A percentile compares a stretch with the other conserved stretches of the same genome.
phyloP scores from a whole-genome alignment of 768 basidiomycete species.

The Leucosporidium creatinivorum region DNA sequence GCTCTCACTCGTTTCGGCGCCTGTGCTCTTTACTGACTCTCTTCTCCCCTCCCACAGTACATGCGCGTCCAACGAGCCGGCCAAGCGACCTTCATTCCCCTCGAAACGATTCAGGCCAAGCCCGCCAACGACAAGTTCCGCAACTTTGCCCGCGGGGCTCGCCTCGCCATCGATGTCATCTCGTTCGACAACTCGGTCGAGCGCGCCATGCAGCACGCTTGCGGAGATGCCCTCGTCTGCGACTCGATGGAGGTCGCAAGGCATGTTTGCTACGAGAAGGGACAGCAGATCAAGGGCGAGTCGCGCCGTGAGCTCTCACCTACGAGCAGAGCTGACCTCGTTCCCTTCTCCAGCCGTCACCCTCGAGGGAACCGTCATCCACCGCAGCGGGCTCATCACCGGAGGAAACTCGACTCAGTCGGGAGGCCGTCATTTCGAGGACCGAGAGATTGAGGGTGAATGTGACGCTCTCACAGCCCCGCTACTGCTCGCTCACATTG shows the following conservation, averaged over 20 bases:
- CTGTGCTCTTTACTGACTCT: no score
- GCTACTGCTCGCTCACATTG: neutral
- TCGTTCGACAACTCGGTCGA: slow-evolving; percentile 76
- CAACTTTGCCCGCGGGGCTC: slow-evolving; percentile 76
- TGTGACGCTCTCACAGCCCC: slow-evolving; percentile 1
- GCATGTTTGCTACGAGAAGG: slow-evolving; percentile 85
- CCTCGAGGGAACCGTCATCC: slow-evolving; percentile 90
- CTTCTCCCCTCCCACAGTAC: slow-evolving; percentile 51
- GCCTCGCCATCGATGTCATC: slow-evolving; percentile 79
- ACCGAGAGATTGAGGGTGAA: slow-evolving; percentile 80
- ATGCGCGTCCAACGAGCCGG: slow-evolving; percentile 91
- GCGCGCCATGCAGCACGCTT: slow-evolving; percentile 91
- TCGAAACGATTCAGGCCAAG: slow-evolving; percentile 95
- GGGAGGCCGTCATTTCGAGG: slow-evolving; percentile 61
- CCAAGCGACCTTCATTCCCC: slow-evolving; percentile 93
- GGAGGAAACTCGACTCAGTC: slow-evolving; percentile 57
- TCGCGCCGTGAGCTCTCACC: neutral
- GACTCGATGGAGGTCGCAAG: slow-evolving; percentile 90
- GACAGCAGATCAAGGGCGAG: slow-evolving; percentile 91
- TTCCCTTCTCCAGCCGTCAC: slow-evolving; percentile 60
- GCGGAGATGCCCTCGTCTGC: slow-evolving; percentile 89
- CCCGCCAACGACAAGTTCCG: slow-evolving; percentile 91
- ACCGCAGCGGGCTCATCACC: slow-evolving; percentile 94
- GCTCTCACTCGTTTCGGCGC: neutral
- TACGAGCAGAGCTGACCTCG: no score